Conservation (phyloP, 371 early-diverging fungal genomes). For the Haplosporangium sp. region DNA sequence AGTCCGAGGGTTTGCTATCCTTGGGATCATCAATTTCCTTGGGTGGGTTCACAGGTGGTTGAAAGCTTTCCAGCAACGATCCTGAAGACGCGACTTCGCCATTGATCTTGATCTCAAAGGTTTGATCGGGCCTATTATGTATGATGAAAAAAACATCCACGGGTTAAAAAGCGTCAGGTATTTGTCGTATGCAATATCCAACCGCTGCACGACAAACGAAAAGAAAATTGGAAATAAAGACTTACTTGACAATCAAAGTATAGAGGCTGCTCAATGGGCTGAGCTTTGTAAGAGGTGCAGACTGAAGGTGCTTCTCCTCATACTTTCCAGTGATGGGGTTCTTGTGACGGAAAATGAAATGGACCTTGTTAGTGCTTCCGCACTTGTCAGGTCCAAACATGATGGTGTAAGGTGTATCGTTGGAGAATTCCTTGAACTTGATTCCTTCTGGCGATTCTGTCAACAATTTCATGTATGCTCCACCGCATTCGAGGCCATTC, state of each 20-base stretch:
- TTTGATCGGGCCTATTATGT: conserved; percentile 79
- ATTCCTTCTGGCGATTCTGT: conserved; percentile 59
- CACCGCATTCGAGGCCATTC: conserved; percentile 94
- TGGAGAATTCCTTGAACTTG: conserved; percentile 63
- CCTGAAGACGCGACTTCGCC: conserved; percentile 78
- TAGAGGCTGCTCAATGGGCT: conserved; percentile 86
- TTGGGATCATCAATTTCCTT: conserved; percentile 93
- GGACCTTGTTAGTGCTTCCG: conserved; percentile 94
- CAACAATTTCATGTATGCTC: conserved; percentile 94
- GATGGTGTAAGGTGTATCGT: conserved; percentile 73
- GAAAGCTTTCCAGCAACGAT: conserved; percentile 87
- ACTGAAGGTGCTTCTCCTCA: conserved; percentile 66
- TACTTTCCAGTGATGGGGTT: conserved; percentile 86
- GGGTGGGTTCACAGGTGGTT: conserved; percentile 80
- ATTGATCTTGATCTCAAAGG: conserved; percentile 88
- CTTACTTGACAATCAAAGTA: conserved; percentile 85
- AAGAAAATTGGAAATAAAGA: neutral
- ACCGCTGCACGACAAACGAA: too few species aligned
- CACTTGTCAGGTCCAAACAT: conserved; percentile 98
- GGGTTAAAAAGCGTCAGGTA: too few species aligned
- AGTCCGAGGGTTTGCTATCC: conserved; percentile 93
- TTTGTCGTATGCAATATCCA: too few species aligned
- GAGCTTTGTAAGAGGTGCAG: conserved; percentile 73
- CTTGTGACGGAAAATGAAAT: conserved; percentile 95
- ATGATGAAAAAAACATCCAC: neutral